A percentile compares a stretch with the other conserved stretches of the same genome.
phyloP scores from a whole-genome alignment of 2,329 filamentous ascomycete genomes.

The Neobulgaria alba region DNA sequence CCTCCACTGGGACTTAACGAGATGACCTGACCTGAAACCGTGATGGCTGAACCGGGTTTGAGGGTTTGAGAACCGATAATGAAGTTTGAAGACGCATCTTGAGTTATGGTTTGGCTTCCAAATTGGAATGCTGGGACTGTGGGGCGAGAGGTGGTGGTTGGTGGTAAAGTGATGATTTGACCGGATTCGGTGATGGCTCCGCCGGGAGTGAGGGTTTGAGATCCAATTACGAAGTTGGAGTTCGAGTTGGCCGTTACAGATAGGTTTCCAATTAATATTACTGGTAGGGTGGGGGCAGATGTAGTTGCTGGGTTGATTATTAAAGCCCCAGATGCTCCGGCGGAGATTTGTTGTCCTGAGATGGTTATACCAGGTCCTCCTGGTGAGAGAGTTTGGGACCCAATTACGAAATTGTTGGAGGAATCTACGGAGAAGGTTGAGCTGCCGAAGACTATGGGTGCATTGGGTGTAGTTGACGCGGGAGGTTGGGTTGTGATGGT shows the following conservation, averaged over 20 bases:
- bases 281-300: not conserved
- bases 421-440: constrained; percentile 1
- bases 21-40: constrained; percentile 17
- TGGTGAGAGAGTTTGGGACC: constrained; percentile 8
- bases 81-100: constrained; percentile 12
- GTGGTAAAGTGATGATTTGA: not conserved
- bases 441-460: constrained; percentile 6
- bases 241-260: constrained; percentile 7
- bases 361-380: constrained; percentile 13
- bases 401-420: constrained; percentile 5
- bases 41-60: constrained; percentile 18
- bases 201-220: constrained; percentile 8
- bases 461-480: not conserved
- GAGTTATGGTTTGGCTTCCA: constrained; percentile 15
- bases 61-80: constrained; percentile 22
- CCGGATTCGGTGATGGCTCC: constrained; percentile 4
- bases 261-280: constrained; percentile 6
- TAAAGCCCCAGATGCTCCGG: constrained; percentile 1
- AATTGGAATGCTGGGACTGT: constrained; percentile 13
- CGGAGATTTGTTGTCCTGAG: constrained; percentile 6
- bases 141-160: constrained; percentile 4
- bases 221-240: constrained; percentile 7
- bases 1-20: constrained; percentile 14
- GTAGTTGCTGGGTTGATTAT: constrained; percentile 5
- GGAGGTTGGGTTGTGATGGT: no score